Base-by-base conservation (phyloP, 352 stramenopile genomes). In the Peronospora belbahrii region DNA sequence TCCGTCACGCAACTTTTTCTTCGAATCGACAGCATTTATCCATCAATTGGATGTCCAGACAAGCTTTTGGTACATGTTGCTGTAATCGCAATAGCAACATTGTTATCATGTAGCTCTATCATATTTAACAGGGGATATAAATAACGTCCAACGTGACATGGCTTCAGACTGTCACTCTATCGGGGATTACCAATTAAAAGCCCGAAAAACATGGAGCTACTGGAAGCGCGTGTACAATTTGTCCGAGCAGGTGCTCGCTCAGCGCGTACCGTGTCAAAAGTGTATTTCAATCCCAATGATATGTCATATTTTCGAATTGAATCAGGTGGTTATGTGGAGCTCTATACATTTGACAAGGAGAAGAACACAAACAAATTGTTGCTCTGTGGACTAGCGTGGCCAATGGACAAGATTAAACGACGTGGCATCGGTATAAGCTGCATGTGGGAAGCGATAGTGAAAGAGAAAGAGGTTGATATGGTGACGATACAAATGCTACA, bases 381-480 rank as follows among this genome's bases (percentile, higher is more conserved):
- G 27, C 41, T 87, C 17, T 84, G 74, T 30, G 76, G 77, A 6
- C 22, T 88, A 38, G 76, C 69, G 36, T 84, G 74, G 71, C 74
- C 74, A 8, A 77, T 88, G 48, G 70, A 87, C 42, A 87, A 81
- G 38, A 70, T 88, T 59, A 80, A 82, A 52, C 70, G 68, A 13
- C 62, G 62, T 17, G 49, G 67, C 30, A 67, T 88, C 7, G 79
- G 74, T 35, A 49, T 90, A 2, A 85, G 72, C 62, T 67, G 58
- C 46, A 79, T 90, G 57, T 90, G 79, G 79, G 77, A 87, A 53
- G 63, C 61, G 6, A 56, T 64, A 23, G 49, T 83, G 1, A 39
- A 22, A 3, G 36, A 52, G 18, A 35, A 62, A 48, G 18, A 51
- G 14, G 44, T 57, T 15, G 46, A 59, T 30, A 55, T 32, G 11